Evolutionary conservation across 306 rosid genomes (phyloP).

Genomic region (Quercus ilex): DNA sequence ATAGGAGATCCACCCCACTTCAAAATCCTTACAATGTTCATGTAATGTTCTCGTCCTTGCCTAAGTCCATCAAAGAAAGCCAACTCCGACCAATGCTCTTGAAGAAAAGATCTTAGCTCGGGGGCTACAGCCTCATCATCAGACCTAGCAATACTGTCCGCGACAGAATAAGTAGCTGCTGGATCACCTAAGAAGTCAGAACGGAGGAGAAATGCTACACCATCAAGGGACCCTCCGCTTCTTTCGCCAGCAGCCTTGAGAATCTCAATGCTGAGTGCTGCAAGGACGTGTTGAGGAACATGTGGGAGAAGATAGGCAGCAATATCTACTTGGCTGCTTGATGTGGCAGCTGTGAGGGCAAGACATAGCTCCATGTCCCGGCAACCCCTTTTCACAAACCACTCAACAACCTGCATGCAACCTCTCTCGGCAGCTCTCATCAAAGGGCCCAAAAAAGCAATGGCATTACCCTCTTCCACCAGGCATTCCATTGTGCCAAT

Average conservation of each 20-base stretch:
- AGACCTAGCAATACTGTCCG: slow-evolving; percentile 70
- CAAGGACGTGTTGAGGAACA: slow-evolving; percentile 77
- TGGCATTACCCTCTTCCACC: slow-evolving; percentile 90
- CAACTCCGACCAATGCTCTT: slow-evolving; percentile 73
- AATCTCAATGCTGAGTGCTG: slow-evolving; percentile 76
- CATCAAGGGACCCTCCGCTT: slow-evolving; percentile 76
- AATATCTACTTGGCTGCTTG: slow-evolving; percentile 78
- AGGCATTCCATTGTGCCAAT: slow-evolving; percentile 89
- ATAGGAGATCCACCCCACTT: slow-evolving; percentile 74
- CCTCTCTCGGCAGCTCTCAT: slow-evolving; percentile 98
- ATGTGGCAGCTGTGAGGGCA: slow-evolving; percentile 90
- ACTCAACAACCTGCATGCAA: slow-evolving; percentile 74
- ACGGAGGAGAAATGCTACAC: slow-evolving; percentile 80
- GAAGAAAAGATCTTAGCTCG: slow-evolving; percentile 63
- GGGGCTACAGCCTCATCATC: slow-evolving; percentile 71
- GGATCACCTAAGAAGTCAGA: slow-evolving; percentile 84
- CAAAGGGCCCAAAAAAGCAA: slow-evolving; percentile 82
- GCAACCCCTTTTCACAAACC: slow-evolving; percentile 86
- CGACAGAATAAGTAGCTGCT: slow-evolving; percentile 78
- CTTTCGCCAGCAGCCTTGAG: slow-evolving; percentile 89
- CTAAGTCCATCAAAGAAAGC: slow-evolving; percentile 62
- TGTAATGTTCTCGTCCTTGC: slow-evolving; percentile 64
- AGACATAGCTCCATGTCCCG: slow-evolving; percentile 93
- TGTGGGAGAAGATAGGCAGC: slow-evolving; percentile 80
- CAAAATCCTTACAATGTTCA: slow-evolving; percentile 62